These are phyloP conservation scores for Neurospora terricola DNA, from an alignment of 495 filamentous ascomycete genomes.

Conservation along the genomic window DNA sequence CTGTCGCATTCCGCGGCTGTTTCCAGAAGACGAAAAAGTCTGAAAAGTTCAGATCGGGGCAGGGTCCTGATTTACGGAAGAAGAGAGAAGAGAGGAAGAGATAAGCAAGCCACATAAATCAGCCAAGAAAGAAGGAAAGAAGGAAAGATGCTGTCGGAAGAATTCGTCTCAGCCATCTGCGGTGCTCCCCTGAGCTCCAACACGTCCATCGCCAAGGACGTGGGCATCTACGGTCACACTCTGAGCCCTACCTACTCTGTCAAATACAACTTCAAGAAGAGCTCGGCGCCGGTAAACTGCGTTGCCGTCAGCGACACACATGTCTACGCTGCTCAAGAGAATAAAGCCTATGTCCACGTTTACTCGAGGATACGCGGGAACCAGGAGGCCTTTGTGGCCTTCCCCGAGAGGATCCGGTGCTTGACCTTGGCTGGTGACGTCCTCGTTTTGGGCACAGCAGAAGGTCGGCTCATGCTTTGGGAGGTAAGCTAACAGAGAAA, in stretches of 20 bases:
- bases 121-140: background rate
- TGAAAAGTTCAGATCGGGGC: background rate
- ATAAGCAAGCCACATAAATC: background rate
- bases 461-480: constrained; percentile 82
- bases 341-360: constrained; percentile 86
- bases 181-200: constrained; percentile 53
- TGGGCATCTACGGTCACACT: constrained; percentile 75
- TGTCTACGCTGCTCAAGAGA: constrained; percentile 80
- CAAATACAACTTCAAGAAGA: constrained; percentile 83
- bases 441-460: constrained; percentile 74
- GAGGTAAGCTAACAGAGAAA: constrained; percentile 49
- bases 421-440: constrained; percentile 54
- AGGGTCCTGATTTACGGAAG: background rate
- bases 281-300: constrained; percentile 65
- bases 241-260: constrained; percentile 62
- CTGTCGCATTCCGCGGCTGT: background rate
- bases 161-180: constrained; percentile 65
- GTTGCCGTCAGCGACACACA: constrained; percentile 75
- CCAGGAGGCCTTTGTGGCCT: constrained; percentile 77
- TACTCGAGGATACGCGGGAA: constrained; percentile 75
- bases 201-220: constrained; percentile 60
- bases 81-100: background rate
- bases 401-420: constrained; percentile 74
- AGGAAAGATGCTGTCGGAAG: constrained; percentile 65
- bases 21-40: background rate